Base-by-base conservation (phyloP, 495 filamentous ascomycete species). In the Tuber brumale region DNA sequence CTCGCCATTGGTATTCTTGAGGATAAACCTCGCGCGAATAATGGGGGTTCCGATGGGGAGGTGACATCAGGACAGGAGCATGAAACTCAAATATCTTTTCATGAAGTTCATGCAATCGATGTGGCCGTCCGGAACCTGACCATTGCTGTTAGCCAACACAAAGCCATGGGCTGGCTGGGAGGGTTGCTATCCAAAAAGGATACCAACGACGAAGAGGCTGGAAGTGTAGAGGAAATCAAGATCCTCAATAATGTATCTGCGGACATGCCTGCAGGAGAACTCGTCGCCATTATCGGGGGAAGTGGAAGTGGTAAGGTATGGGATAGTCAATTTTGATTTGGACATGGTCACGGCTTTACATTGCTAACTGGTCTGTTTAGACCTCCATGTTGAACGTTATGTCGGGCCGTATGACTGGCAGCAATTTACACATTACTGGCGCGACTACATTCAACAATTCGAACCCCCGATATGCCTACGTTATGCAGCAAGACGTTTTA, bases 401-500 rank as follows among this genome's bases (percentile, higher is more conserved):
- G 85, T 89, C 92, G 27, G 87, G 89, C 71, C 87, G 91, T 42
- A 88, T 92, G 83, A 83, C 86, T 16, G 87, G 88, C 46, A 85
- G 85, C 19, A 85, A 86, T 51, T 84, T 92, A 3, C 84, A 86
- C 23, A 86, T 87, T 35, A 84, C 84, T 18, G 91, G 91, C 3
- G 79, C 79, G 1, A 87, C 88, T 0, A 87, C 85, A 0, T 92
- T 90, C 81, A 92, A 91, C 80, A 88, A 85, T 3, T 79, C 84
- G 70, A 73, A 85, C 35, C 84, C 89, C n/a, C 84, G 89, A 42
- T 89, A 89, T 76, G 89, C 91, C 76, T 93, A 92, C 83, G 89
- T 93, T 23, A 92, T 92, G 89, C 92, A 93, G 80, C 89, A 93
- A 72, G 92, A 94, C 83, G 86, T 92, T 66, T 84, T 93, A 7